These are phyloP conservation scores for Salmacisia buchloeana DNA, from an alignment of 1,284 basidiomycete genomes.

Conservation along the genomic window DNA sequence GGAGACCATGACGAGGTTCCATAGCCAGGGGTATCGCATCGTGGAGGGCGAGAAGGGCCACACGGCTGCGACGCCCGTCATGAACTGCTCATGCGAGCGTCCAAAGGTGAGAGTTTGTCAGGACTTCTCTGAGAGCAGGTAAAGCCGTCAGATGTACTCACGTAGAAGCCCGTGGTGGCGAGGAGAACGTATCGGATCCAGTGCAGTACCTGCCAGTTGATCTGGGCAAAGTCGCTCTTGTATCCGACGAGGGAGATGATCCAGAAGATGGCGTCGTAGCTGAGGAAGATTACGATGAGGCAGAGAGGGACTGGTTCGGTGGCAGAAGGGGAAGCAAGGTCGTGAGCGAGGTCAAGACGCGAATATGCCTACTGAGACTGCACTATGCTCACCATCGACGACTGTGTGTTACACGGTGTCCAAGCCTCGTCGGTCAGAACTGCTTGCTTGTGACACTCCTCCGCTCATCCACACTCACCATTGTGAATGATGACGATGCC, in stretches of 20 bases:
- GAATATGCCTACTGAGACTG: no score
- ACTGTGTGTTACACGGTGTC: no score
- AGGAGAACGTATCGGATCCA: background rate
- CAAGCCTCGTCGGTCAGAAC: no score
- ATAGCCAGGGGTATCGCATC: background rate
- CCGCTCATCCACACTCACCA: no score
- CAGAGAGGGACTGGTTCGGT: slow-evolving; percentile 5
- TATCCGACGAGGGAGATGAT: background rate
- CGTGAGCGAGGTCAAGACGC: no score
- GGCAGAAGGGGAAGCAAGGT: no score
- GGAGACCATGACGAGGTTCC: background rate
- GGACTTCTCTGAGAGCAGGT: background rate
- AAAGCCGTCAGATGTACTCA: no score
- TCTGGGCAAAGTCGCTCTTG: background rate
- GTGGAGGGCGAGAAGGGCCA: slow-evolving; percentile 5
- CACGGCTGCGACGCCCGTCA: slow-evolving; percentile 1
- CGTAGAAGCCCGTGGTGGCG: background rate
- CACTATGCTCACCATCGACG: slow-evolving; percentile 7
- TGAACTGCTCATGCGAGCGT: no score
- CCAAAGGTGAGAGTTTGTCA: background rate
- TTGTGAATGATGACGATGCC: background rate
- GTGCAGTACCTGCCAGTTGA: slow-evolving; percentile 5
- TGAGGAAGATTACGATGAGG: background rate
- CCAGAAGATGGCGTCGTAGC: slow-evolving; percentile 7
- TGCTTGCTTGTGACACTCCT: no score